Evolutionary conservation across 495 filamentous ascomycete species (phyloP), one percentile per base, ranked within the genome.

Genomic region (Penicillium malachiteum): DNA sequence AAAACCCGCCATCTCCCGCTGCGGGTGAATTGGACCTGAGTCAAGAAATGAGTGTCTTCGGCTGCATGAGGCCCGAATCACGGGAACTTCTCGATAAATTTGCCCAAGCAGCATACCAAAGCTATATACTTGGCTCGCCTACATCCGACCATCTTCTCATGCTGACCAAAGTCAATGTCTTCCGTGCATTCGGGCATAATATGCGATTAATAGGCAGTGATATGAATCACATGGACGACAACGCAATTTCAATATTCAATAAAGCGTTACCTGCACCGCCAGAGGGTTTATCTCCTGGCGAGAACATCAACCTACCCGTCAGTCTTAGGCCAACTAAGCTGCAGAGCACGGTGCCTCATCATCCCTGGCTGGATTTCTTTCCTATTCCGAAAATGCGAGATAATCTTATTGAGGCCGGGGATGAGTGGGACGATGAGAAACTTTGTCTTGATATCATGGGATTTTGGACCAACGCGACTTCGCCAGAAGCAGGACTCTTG

Each of bases 351-450:
- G 60, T 68, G 6, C 60, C 66, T 1, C 81, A 85, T 48, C 76
- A 79, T 45, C 74, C 77, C 0, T 85, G 80, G 74, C 59, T 85
- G 14, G 80, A 84, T 53, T 71, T 83, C 44, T 77, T 83, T 46
- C 82, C 81, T 3, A 67, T 74, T 32, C 72, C 74, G 14, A 65
- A 61, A 16, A 67, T 84, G 57, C 73, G 82, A 2, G 77, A 84
- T 45, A 81, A 81, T 39, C 59, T 81, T 17, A 77, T 84, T 37
- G 49, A 59, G 18, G 65, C 72, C 2, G 67, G 67, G 0, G 71
- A 73, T 37, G 37, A 45, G 1, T 75, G 77, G 56, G 75, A 80
- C 14, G 71, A 79, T 13, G 71, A 74, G 7, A 69, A 78, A 18
- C 65, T 83, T 7, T 79, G 76, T 38, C 34, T 58, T 6, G 81